Base-by-base conservation (phyloP, 2,329 filamentous ascomycete genomes). In the Hymenoscyphus linearis region DNA sequence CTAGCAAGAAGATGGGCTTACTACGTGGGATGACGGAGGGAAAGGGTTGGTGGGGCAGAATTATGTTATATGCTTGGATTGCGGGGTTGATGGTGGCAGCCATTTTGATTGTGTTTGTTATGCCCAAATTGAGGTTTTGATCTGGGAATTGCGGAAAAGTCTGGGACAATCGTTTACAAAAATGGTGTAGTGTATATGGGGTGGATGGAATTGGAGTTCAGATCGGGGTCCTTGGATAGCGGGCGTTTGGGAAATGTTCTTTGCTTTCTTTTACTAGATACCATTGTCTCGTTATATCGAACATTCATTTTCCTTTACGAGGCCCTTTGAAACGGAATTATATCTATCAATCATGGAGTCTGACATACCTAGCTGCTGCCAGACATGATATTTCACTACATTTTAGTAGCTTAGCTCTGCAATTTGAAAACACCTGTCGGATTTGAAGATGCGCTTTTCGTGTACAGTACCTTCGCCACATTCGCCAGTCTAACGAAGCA, bases 101-200 rank as follows among this genome's bases (percentile, higher is more conserved):
- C 18, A 78, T 96, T 37, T 69, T 96, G 72, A 75, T 97, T 66
- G 93, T 97, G 13, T 93, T 93, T 78, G 82, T 93, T 57, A 78
- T 91, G 72, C 93, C 93, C 0, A 98, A 97, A 79, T 76, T 97
- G 73, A 82, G 93, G 70, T 95, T 96, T 71, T 96, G 63, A 26
- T 12, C 3, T 1, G 34, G 56, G 22, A 9, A n/a, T 26, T 36
- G 9, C 55, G 16, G 57, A 35, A 37, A 50, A n/a, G 26, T 53
- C 25, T 3, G 25, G 36, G 31, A 34, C 52, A 12, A 37, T 47
- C 40, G 35, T 36, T n/a, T 18, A 4, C n/a, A 25, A 12, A n/a
- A 16, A 40, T 40, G 37, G n/a, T 40, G 37, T 40, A 40, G 37
- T 9, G n/a, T 47, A 47, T 47, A 47, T 47, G 40, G 40, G 40